Base-by-base conservation (phyloP, 257 asterid genomes). In the Solanum chilense region DNA sequence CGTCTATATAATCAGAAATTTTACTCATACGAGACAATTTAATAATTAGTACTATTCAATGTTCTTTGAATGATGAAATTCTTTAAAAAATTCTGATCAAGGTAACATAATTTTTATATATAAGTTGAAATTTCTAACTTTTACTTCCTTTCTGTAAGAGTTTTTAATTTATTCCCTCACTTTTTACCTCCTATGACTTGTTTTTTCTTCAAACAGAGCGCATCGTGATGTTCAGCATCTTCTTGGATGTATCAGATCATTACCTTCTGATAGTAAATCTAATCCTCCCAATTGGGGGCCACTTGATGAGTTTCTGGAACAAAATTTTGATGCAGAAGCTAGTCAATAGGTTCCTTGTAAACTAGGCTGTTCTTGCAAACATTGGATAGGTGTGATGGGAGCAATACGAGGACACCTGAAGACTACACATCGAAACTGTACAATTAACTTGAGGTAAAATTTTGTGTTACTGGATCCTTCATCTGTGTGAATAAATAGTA, bases 221-320 rank as follows among this genome's bases (percentile, higher is more conserved):
- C 87, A 90, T 49, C 91, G 92, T 27, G 99, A 97, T 77, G 86
- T 96, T 87, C 93, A 94, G 92, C 96, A 94, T 86, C 87, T 97
- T 83, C 98, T 97, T 86, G 98, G 94, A 88, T 93, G 98, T 92
- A 97, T 97, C 94, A 92, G 99, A 91, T 91, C 99, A 12, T 89
- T 97, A 87, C 99, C 99, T 74, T 93, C 98, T 87, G 97, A 93
- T 70, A 93, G 92, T 89, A 89, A 92, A 91, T 90, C 98, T 60
- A 88, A 85, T 84, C 93, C 92, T 9, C 94, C 90, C 78, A 97
- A 97, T 86, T 92, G 96, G 96, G 99, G 99, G 87, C 93, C 86
- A 42, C 99, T 97, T 58, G 99, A 97, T 92, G 98, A 93, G 90
- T 93, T 93, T 91, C 88, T 96, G 89, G 91, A 76, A 37, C 92